A percentile compares a stretch with the other conserved stretches of the same genome.
Conservation (phyloP, 2,329 filamentous ascomycete species). For the Aspergillus pseudotamarii region DNA sequence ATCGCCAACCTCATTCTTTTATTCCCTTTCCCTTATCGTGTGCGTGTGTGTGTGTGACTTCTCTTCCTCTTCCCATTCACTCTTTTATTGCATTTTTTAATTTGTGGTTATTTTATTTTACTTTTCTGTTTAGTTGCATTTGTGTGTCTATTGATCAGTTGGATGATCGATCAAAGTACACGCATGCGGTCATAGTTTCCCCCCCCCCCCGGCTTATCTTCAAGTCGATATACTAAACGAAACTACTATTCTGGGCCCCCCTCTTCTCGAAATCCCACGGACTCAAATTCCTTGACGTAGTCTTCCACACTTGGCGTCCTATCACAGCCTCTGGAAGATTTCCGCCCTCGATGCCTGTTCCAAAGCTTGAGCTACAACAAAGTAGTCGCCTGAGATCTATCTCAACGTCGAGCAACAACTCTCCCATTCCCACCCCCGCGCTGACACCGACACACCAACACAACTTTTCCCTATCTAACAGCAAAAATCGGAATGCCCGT, state of each 20-base stretch:
- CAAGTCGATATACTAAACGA: not conserved
- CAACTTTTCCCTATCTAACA: slow-evolving; percentile 21
- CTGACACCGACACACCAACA: slow-evolving; percentile 27
- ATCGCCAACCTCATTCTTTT: slow-evolving; percentile 1
- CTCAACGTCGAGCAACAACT: slow-evolving; percentile 10
- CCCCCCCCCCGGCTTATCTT: not conserved
- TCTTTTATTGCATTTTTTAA: not conserved
- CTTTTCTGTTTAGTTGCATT: not conserved
- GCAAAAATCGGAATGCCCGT: slow-evolving; percentile 36
- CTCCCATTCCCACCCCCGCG: slow-evolving; percentile 22
- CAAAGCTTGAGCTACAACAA: slow-evolving; percentile 16
- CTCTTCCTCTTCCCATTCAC: not conserved
- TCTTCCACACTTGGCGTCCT: slow-evolving; percentile 11
- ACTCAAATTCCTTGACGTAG: not conserved
- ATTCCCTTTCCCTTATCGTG: slow-evolving; percentile 5
- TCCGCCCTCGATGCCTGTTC: slow-evolving; percentile 23
- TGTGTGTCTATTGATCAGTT: not conserved
- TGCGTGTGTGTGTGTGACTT: not conserved
- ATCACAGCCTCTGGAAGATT: slow-evolving; percentile 12
- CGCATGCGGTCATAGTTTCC: not conserved
- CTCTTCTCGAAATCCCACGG: not conserved
- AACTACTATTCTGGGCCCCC: slow-evolving; percentile 2
- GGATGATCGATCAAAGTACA: not conserved
- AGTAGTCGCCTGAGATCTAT: slow-evolving; percentile 20
- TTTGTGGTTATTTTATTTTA: not conserved